Conservation (phyloP, 495 filamentous ascomycete genomes). For the Rhypophila decipiens region DNA sequence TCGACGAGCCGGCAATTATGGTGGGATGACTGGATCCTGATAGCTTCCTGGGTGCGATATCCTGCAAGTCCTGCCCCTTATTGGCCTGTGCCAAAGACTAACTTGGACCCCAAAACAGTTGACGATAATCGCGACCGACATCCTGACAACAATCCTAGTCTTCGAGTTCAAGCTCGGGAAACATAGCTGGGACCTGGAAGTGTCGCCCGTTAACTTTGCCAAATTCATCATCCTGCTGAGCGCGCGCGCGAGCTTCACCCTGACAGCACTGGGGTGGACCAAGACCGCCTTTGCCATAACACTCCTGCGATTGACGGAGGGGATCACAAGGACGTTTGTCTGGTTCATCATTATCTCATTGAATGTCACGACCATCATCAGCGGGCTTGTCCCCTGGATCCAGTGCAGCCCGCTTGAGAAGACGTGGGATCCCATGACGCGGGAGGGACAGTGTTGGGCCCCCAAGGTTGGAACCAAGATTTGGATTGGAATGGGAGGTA, state of each 20-base stretch:
- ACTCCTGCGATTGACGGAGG: slow-evolving; percentile 6
- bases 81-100: no score
- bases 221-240: slow-evolving; percentile 1
- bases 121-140: not conserved
- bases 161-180: not conserved
- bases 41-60: slow-evolving; percentile 2
- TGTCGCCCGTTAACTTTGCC: not conserved
- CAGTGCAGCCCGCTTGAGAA: slow-evolving; percentile 25
- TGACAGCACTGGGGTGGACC: slow-evolving; percentile 1
- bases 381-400: slow-evolving; percentile 26
- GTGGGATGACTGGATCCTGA: slow-evolving; percentile 9
- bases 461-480: not conserved
- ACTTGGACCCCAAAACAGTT: not conserved
- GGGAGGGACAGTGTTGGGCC: slow-evolving; percentile 24
- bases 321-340: slow-evolving; percentile 1
- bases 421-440: slow-evolving; percentile 19
- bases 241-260: not conserved
- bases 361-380: slow-evolving; percentile 26
- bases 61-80: no score
- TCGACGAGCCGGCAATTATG: not conserved
- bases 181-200: not conserved
- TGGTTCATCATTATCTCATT: slow-evolving; percentile 24
- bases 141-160: not conserved
- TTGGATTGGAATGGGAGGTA: slow-evolving; percentile 3
- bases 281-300: slow-evolving; percentile 6